These are phyloP conservation scores for Corchorus capsularis DNA, from an alignment of 345 rosid species.

Conservation along the genomic window DNA sequence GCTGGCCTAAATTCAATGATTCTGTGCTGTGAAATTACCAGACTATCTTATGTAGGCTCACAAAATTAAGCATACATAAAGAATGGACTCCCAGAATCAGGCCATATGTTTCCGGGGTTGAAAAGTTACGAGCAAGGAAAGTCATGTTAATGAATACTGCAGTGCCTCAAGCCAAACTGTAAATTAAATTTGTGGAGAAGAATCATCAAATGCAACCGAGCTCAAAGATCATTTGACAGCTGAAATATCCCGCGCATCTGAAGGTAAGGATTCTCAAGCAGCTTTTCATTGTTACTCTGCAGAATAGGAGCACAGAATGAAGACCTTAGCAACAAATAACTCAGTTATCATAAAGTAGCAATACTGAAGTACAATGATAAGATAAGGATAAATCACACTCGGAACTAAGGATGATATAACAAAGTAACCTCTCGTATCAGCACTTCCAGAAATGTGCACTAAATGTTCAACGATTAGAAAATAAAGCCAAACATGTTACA, in stretches of 20 bases:
- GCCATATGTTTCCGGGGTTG: slow-evolving; percentile 18
- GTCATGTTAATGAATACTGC: slow-evolving; percentile 5
- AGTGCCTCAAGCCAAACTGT: slow-evolving; percentile 2
- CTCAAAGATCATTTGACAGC: slow-evolving; percentile 67
- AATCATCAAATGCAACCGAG: slow-evolving; percentile 28
- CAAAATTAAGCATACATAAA: slow-evolving; percentile 13
- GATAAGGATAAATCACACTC: neutral
- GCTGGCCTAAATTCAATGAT: slow-evolving; percentile 1
- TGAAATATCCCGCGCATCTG: slow-evolving; percentile 98
- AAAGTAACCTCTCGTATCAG: slow-evolving; percentile 1
- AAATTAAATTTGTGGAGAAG: slow-evolving; percentile 10
- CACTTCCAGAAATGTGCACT: neutral
- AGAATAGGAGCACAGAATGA: slow-evolving; percentile 25
- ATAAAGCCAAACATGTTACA: slow-evolving; percentile 8
- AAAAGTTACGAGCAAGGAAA: slow-evolving; percentile 9
- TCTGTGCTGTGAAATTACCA: slow-evolving; percentile 11
- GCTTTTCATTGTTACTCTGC: slow-evolving; percentile 97
- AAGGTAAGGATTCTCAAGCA: slow-evolving; percentile 94
- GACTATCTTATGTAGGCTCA: slow-evolving; percentile 11
- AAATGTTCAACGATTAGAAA: neutral
- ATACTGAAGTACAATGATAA: neutral
- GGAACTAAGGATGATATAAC: neutral
- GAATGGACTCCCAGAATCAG: neutral
- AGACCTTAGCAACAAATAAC: slow-evolving; percentile 17
- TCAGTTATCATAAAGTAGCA: neutral